phyloP scores from a whole-genome alignment of 768 basidiomycete species.

The Mycena floridula region DNA sequence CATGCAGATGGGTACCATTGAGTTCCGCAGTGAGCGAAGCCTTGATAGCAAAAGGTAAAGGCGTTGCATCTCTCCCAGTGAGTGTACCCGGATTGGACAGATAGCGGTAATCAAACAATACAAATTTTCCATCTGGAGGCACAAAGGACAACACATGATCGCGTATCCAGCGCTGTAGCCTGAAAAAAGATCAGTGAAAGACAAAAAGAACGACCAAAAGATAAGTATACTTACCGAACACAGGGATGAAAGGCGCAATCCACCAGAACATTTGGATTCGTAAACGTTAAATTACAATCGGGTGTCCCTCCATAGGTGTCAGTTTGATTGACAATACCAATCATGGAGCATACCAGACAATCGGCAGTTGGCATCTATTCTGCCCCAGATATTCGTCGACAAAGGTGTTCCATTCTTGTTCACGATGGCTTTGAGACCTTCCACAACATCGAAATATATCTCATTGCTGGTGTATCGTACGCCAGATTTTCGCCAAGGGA shows the following conservation, averaged over 20 bases:
- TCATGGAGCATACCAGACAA: slow-evolving; percentile 56
- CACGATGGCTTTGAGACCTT: slow-evolving; percentile 73
- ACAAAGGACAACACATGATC: slow-evolving; percentile 83
- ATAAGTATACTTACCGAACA: slow-evolving; percentile 57
- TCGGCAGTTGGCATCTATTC: slow-evolving; percentile 69
- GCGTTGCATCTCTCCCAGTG: slow-evolving; percentile 35
- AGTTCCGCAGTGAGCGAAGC: no score
- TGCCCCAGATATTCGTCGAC: slow-evolving; percentile 65
- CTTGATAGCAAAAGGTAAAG: slow-evolving; percentile 47
- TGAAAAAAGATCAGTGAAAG: slow-evolving; percentile 23
- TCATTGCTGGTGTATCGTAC: slow-evolving; percentile 84
- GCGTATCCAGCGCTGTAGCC: slow-evolving; percentile 73
- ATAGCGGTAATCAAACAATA: slow-evolving; percentile 78
- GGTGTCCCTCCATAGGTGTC: slow-evolving; percentile 71
- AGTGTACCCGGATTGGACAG: slow-evolving; percentile 31
- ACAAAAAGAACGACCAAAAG: slow-evolving; percentile 1
- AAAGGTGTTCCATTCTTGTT: slow-evolving; percentile 69
- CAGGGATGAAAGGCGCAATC: slow-evolving; percentile 92
- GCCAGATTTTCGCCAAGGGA: slow-evolving; percentile 89
- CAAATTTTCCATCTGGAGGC: slow-evolving; percentile 89
- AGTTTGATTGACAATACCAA: slow-evolving; percentile 6
- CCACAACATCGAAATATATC: slow-evolving; percentile 86
- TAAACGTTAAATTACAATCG: slow-evolving; percentile 75
- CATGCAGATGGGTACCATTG: no score
- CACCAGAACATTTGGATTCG: slow-evolving; percentile 63